Evolutionary conservation across 768 basidiomycete species (phyloP).

Genomic region (Dictyophora rubrovolvata): DNA sequence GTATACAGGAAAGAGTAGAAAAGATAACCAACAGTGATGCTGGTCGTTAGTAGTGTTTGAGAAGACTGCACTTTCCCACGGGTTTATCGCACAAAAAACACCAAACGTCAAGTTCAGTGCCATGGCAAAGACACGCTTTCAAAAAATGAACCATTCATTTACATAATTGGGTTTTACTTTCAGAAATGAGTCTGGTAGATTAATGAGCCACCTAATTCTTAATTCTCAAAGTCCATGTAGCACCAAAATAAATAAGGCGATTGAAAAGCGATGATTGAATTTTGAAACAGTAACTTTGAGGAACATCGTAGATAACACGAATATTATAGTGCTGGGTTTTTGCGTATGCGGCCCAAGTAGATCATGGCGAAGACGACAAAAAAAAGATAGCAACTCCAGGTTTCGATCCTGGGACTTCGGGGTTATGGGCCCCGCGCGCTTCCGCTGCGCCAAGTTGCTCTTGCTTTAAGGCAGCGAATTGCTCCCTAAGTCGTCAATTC

Average conservation of each 20-base stretch:
- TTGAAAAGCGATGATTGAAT: background rate
- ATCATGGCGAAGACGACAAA: background rate
- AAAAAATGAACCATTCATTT: background rate
- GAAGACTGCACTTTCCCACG: background rate
- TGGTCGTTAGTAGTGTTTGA: background rate
- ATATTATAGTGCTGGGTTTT: no score
- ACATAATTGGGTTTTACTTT: background rate
- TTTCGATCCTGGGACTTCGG: conserved; percentile 58
- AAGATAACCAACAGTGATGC: background rate
- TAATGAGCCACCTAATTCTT: no score
- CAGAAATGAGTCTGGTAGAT: no score
- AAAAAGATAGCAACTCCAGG: conserved; percentile 43
- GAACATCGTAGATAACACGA: no score
- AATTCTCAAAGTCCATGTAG: no score
- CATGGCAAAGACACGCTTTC: background rate
- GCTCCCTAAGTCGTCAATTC: no score
- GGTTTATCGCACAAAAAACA: background rate
- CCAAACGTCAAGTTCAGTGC: background rate
- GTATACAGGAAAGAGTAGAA: background rate
- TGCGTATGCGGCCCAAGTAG: background rate
- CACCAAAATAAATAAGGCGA: background rate
- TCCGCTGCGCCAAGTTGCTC: conserved; percentile 51
- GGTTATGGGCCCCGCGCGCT: conserved; percentile 54
- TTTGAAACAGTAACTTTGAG: no score
- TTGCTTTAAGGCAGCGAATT: background rate